Evolutionary conservation across 2,329 filamentous ascomycete genomes (phyloP), one percentile per base, ranked within the genome.

Genomic region (Ascochyta lentis): DNA sequence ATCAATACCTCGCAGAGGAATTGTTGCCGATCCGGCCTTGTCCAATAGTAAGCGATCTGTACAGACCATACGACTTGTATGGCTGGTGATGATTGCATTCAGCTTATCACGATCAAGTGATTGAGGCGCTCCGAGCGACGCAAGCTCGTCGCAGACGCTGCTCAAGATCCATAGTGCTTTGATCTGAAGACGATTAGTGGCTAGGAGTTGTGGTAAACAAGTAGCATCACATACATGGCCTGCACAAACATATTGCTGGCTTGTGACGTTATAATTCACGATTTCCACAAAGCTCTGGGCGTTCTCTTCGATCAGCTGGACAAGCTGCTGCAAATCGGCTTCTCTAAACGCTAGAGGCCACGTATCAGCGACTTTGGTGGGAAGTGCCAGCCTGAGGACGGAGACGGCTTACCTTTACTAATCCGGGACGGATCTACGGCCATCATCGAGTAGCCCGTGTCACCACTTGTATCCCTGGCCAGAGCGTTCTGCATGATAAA

Each of bases 171-270:
- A 49, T 24, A 65, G 46, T 29, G 29, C 29, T 33, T 54, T 55
- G 8, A 55, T 51, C 1, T 63, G 44, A 4, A 72, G 69, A 8
- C 8, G 29, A 13, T 33, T 9, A 33, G 29, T 33, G 13, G 13
- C 13, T 9, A 9, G 13, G 29, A 33, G 13, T 8, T 33, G 29
- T 33, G 29, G 29, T 8, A 9, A 33, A 33, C 8, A 13, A 9
- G 29, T 33, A 13, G 13, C 13, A 33, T 8, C 8, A 13, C 29
- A 9, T 33, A 33, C 29, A 33, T 33, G 29, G 23, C 75, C 76
- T 3, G 76, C 73, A 39, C 74, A 77, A 35, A 78, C 75, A 43
- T 67, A 67, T 43, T 67, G 64, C 34, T 52, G 54, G 24, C 52
- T 34, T 6, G 33, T 39, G 35, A 65, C 59, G 45, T 67, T 67